phyloP scores from a whole-genome alignment of 176 grass and related monocot genomes.

The Puya raimondii region DNA sequence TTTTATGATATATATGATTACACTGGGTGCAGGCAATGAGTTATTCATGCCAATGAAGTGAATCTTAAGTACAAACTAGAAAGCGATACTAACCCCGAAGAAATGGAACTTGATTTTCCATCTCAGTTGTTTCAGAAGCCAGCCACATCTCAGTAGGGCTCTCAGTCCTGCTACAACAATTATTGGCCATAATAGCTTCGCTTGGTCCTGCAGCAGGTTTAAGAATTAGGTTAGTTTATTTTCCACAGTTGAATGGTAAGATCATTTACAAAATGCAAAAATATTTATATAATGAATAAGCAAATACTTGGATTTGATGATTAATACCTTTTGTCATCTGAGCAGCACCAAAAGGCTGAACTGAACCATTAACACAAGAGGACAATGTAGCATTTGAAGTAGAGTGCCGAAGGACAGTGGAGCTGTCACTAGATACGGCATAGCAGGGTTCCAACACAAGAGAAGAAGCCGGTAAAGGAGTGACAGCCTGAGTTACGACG shows the following conservation, averaged over 20 bases:
- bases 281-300: neutral
- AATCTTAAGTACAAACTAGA: neutral
- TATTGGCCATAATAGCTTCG: constrained; percentile 26
- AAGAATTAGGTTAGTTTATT: constrained; percentile 6
- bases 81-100: constrained; percentile 39
- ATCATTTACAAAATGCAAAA: constrained; percentile 8
- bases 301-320: neutral
- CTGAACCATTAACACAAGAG: constrained; percentile 25
- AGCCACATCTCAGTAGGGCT: constrained; percentile 44
- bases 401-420: constrained; percentile 15
- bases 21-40: too few species aligned
- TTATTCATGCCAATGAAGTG: too few species aligned
- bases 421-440: constrained; percentile 27
- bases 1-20: too few species aligned
- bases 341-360: constrained; percentile 27
- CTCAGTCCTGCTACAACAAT: constrained; percentile 46
- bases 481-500: constrained; percentile 17
- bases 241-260: neutral
- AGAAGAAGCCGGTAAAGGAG: constrained; percentile 31
- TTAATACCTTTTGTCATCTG: constrained; percentile 30
- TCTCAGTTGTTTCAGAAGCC: constrained; percentile 41
- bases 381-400: constrained; percentile 23
- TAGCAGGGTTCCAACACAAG: constrained; percentile 35
- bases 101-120: constrained; percentile 39
- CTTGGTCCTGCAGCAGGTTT: constrained; percentile 8